Percentiles rank a stretch among this genome's conserved stretches.
Evolutionary conservation across 148 eudicot genomes (phyloP).

Genomic region (Arctostaphylos glauca): DNA sequence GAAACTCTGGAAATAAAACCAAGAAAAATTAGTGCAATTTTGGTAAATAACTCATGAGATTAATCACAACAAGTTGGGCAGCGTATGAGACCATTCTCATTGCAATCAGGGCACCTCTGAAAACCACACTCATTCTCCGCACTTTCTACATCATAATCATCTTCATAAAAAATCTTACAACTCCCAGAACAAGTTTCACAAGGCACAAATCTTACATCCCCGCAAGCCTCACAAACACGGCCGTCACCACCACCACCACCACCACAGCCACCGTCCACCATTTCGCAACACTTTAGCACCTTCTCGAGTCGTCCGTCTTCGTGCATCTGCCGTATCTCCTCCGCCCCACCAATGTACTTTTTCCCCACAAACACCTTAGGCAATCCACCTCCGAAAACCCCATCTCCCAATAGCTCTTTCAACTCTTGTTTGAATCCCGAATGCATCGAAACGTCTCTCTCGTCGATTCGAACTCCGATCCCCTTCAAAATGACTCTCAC

Average conservation of each 20-base stretch:
- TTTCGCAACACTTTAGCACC: constrained; percentile 48
- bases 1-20: background rate
- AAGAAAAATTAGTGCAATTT: background rate
- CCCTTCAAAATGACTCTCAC: constrained; percentile 65
- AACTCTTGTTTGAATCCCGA: constrained; percentile 78
- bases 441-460: constrained; percentile 94
- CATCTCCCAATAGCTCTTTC: constrained; percentile 51
- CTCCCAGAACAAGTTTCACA: constrained; percentile 95
- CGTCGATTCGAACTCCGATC: constrained; percentile 65
- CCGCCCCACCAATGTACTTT: constrained; percentile 68
- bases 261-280: constrained; percentile 29
- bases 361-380: constrained; percentile 76
- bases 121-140: constrained; percentile 65
- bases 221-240: constrained; percentile 74
- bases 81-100: constrained; percentile 87
- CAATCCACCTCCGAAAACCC: constrained; percentile 39
- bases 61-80: constrained; percentile 84
- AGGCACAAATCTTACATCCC: constrained; percentile 82
- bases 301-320: constrained; percentile 76
- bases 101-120: constrained; percentile 88
- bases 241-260: constrained; percentile 13
- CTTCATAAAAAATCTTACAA: constrained; percentile 75
- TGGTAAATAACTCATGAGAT: background rate
- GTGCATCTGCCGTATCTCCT: constrained; percentile 63
- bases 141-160: constrained; percentile 40